Evolutionary conservation across 345 rosid genomes (phyloP), one percentile per base, ranked within the genome.

Genomic region (Angophora floribunda): DNA sequence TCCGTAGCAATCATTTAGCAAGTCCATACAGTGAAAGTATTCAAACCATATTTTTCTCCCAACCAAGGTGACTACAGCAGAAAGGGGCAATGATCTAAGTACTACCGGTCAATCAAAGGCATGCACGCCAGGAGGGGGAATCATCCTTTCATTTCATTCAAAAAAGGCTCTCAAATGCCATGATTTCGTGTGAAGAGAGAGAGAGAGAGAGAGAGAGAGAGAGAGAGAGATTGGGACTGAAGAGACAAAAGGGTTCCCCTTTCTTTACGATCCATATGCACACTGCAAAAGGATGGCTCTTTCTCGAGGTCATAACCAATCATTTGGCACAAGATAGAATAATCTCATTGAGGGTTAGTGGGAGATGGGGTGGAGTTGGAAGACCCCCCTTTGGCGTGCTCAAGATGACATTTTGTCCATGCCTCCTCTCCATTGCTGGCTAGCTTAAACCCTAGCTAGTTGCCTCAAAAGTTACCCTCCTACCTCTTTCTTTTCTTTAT

Each of bases 251-350:
- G 41, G 84, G 82, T 70, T 36, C 19, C 22, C 24, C 49, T 41
- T 36, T 36, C 82, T 75, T 75, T 75, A 75, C 24, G 49, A 32
- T 41, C 82, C 49, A 75, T 75, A 17, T 44, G 47, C 82, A 41
- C 82, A 41, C 82, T 36, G 49, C 49, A 36, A 36, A 75, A 75
- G 45, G 82, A 44, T 15, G 24, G 9, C 28, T n/a, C 45, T 87
- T 47, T 87, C 50, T 86, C 80, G 88, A 63, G 84, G 88, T 61
- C 88, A 86, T 65, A 49, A 65, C 88, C 88, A 87, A 87, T 87
- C 88, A 87, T 87, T 87, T 65, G 88, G 84, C 50, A 87, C 50
- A 47, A 26, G 82, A 75, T 75, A 36, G 47, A 75, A 75, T 36
- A 75, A 41, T 75, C 47, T 75, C 82, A 22, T 75, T 36, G 41